These are phyloP conservation scores for Schizophyllum amplum DNA, from an alignment of 1,284 basidiomycete species.

Conservation along the genomic window DNA sequence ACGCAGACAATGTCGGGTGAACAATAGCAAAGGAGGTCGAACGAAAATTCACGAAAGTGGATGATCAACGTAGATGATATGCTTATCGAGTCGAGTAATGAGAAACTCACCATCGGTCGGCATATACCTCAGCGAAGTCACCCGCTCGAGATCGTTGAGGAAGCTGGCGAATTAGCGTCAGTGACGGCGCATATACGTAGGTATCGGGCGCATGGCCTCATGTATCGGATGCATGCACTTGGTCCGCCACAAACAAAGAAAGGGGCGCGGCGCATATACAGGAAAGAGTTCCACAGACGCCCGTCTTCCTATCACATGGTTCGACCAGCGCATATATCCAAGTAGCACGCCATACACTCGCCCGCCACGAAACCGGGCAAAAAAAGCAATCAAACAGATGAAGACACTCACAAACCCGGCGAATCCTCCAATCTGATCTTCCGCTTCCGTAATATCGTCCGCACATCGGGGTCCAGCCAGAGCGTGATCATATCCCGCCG, in stretches of 20 bases:
- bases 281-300: no score
- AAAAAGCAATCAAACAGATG: conserved; percentile 1
- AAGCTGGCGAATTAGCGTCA: conserved; percentile 35
- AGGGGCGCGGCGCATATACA: no score
- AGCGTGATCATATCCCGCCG: conserved; percentile 52
- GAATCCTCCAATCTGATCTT: conserved; percentile 65
- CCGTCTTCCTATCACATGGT: no score
- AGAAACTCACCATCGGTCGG: conserved; percentile 54
- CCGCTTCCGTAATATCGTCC: conserved; percentile 46
- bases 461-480: conserved; percentile 55
- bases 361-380: neutral
- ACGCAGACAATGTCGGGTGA: neutral
- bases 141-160: conserved; percentile 60
- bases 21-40: neutral
- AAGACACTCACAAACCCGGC: conserved; percentile 57
- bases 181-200: neutral
- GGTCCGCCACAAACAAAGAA: no score
- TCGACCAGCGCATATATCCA: no score
- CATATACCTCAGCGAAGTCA: conserved; percentile 53
- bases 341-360: no score
- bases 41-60: conserved; percentile 1
- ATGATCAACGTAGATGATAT: neutral
- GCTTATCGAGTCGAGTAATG: neutral
- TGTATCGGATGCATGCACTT: neutral
- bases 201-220: conserved; percentile 4